These are phyloP conservation scores for Termitomyces sp. DNA, from an alignment of 768 basidiomycete species.

Conservation along the genomic window DNA sequence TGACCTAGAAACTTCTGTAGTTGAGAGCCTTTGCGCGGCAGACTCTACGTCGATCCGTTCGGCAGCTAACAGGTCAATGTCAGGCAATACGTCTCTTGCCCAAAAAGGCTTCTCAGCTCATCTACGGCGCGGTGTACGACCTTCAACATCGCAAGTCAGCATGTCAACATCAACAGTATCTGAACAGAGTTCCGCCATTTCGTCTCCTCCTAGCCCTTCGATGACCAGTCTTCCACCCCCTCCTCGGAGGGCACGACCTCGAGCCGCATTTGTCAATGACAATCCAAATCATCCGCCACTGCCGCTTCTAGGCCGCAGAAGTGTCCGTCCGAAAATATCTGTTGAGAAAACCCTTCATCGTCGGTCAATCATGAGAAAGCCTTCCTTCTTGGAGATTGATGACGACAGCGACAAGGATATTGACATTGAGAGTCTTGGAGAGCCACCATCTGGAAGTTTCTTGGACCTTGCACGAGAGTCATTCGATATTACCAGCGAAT, in stretches of 20 bases:
- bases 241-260: slow-evolving; percentile 37
- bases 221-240: slow-evolving; percentile 49
- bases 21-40: slow-evolving; percentile 17
- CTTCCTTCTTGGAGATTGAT: slow-evolving; percentile 69
- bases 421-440: slow-evolving; percentile 17
- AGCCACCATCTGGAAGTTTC: slow-evolving; percentile 34
- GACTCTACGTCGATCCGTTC: slow-evolving; percentile 15
- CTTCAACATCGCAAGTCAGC: slow-evolving; percentile 29
- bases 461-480: slow-evolving; percentile 47
- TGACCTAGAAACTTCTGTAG: slow-evolving; percentile 18
- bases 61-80: slow-evolving; percentile 6
- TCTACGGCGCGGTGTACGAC: slow-evolving; percentile 18
- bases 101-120: slow-evolving; percentile 15
- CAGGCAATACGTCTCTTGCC: slow-evolving; percentile 15
- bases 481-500: slow-evolving; percentile 36
- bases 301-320: slow-evolving; percentile 23
- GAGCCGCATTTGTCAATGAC: slow-evolving; percentile 15
- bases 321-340: slow-evolving; percentile 24
- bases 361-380: slow-evolving; percentile 55
- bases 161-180: slow-evolving; percentile 19
- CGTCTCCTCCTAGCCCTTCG: slow-evolving; percentile 17
- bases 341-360: slow-evolving; percentile 37
- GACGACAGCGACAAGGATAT: slow-evolving; percentile 31
- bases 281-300: slow-evolving; percentile 21
- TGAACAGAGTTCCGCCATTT: slow-evolving; percentile 7